Evolutionary conservation across 805 yeast species (phyloP).

Genomic region (Alloascoidea africana): DNA sequence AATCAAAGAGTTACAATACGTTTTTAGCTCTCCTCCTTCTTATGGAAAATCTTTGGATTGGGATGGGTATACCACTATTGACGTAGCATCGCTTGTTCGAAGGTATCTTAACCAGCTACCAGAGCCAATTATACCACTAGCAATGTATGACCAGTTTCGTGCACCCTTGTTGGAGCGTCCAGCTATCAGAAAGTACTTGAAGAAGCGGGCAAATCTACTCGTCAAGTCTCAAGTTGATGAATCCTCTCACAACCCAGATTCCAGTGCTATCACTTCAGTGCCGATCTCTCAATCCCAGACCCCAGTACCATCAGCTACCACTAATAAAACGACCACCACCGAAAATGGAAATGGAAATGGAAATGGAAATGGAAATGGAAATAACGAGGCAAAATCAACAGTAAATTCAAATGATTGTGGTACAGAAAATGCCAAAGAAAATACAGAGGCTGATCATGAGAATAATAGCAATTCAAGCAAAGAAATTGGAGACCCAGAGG

Average conservation of each 20-base stretch:
- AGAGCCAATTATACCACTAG: constrained; percentile 80
- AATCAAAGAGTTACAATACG: constrained; percentile 67
- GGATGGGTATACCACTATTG: constrained; percentile 93
- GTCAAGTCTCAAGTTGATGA: neutral
- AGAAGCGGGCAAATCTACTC: constrained; percentile 33
- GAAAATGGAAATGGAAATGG: neutral
- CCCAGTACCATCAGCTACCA: no score
- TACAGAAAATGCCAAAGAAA: neutral
- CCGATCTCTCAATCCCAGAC: neutral
- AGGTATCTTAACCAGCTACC: constrained; percentile 78
- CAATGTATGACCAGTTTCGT: constrained; percentile 63
- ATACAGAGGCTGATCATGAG: neutral
- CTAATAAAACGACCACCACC: neutral
- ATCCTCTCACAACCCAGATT: neutral
- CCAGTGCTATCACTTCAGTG: neutral
- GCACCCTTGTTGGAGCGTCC: constrained; percentile 49
- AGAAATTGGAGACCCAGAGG: neutral
- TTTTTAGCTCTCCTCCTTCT: constrained; percentile 77
- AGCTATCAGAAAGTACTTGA: constrained; percentile 49
- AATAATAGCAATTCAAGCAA: neutral
- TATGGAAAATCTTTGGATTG: constrained; percentile 84
- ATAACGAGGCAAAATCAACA: neutral
- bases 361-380: neutral
- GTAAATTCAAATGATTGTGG: neutral
- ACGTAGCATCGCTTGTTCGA: constrained; percentile 83